phyloP scores from a whole-genome alignment of 1,284 basidiomycete genomes.

The Pisolithus thermaeus region DNA sequence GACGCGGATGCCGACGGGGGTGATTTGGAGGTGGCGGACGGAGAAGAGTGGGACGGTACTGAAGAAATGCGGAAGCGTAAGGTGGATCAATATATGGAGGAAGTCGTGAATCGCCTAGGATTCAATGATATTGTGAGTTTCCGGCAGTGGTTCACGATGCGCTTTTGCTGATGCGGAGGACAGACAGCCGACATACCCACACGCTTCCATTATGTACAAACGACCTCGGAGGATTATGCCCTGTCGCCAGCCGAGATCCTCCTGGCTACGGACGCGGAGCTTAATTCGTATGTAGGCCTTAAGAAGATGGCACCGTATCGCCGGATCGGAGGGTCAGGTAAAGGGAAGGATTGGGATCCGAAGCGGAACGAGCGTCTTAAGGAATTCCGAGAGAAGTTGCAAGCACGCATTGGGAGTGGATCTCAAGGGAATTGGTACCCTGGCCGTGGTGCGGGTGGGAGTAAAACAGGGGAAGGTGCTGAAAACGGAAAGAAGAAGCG shows the following conservation, averaged over 20 bases:
- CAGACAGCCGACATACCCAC: constrained; percentile 89
- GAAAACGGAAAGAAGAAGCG: constrained; percentile 48
- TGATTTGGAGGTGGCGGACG: constrained; percentile 18
- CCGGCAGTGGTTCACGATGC: constrained; percentile 4
- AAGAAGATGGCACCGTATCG: constrained; percentile 92
- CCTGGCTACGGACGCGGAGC: constrained; percentile 86
- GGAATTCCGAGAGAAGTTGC: constrained; percentile 58
- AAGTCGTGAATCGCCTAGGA: constrained; percentile 83
- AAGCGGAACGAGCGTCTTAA: constrained; percentile 64
- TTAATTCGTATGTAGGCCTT: constrained; percentile 86
- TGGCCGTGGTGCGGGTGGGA: constrained; percentile 2
- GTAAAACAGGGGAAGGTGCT: constrained; percentile 9
- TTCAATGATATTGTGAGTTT: constrained; percentile 89
- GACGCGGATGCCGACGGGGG: constrained; percentile 56
- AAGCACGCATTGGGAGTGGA: constrained; percentile 13
- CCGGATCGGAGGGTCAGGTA: constrained; percentile 29
- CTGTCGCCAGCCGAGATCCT: constrained; percentile 87
- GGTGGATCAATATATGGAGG: constrained; percentile 85
- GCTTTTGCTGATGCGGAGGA: background rate
- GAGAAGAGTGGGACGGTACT: constrained; percentile 74
- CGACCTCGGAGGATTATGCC: constrained; percentile 63
- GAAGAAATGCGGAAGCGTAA: constrained; percentile 81
- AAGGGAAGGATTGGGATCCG: constrained; percentile 49
- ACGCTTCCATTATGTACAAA: constrained; percentile 86
- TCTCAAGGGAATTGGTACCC: constrained; percentile 16